A percentile compares a stretch with the other conserved stretches of the same genome.
Conservation (phyloP, 495 filamentous ascomycete genomes). For the Penicillium pancosmium region DNA sequence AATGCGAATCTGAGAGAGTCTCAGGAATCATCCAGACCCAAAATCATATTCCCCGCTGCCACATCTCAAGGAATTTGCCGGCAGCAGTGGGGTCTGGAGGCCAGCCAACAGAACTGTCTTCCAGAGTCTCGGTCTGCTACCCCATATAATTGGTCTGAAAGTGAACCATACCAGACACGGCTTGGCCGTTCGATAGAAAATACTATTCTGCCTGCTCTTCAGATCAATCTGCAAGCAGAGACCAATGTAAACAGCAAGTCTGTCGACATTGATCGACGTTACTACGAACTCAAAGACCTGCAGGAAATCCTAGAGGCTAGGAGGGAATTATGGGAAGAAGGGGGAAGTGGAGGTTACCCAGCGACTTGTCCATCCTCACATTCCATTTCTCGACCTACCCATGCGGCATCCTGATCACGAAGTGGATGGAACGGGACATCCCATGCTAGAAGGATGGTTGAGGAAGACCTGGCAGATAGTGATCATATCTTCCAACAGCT, state of each 20-base stretch:
- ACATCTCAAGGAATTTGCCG: neutral
- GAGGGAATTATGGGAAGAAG: conserved; percentile 17
- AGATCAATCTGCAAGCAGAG: conserved; percentile 14
- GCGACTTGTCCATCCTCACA: neutral
- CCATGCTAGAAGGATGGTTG: neutral
- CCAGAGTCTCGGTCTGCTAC: conserved; percentile 5
- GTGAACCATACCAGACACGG: neutral
- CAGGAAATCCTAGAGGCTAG: conserved; percentile 24
- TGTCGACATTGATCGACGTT: neutral
- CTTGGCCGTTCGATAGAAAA: conserved; percentile 12
- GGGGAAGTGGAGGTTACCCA: neutral
- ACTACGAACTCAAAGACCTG: conserved; percentile 33
- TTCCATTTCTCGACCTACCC: neutral
- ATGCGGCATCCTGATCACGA: neutral
- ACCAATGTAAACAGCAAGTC: neutral
- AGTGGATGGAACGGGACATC: neutral
- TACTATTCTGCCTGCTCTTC: conserved; percentile 22
- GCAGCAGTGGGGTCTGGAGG: neutral
- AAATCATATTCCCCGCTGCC: neutral
- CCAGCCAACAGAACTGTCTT: neutral
- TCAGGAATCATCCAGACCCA: neutral
- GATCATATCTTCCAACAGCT: neutral
- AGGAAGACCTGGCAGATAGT: neutral
- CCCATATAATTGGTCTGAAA: conserved; percentile 25
- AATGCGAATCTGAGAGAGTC: neutral